Evolutionary conservation across 305 asterid genomes (phyloP).

Genomic region (Fraxinus floribunda): DNA sequence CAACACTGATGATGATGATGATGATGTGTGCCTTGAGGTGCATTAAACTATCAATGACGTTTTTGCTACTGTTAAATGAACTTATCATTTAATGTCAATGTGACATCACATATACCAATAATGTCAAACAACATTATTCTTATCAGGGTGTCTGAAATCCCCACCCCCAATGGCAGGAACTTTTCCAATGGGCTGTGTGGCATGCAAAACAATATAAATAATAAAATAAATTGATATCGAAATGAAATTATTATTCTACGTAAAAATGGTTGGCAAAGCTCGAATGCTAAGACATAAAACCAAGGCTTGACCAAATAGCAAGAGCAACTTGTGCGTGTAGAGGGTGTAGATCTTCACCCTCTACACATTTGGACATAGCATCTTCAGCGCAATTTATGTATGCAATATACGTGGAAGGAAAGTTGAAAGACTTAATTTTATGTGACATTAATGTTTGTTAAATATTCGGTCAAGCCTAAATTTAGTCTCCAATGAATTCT

Average conservation of each 20-base stretch:
- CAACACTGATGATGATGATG: not conserved
- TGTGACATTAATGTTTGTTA: not conserved
- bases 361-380: not conserved
- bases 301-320: not conserved
- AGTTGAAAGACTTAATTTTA: not conserved
- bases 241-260: not conserved
- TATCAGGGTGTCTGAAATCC: conserved; percentile 58
- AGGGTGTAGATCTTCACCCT: not conserved
- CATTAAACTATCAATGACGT: not conserved
- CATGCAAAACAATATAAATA: not conserved
- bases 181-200: conserved; percentile 81
- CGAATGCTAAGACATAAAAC: not conserved
- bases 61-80: not conserved
- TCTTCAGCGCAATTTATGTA: not conserved
- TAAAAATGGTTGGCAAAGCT: not conserved
- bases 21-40: not conserved
- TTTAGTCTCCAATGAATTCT: not conserved
- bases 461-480: not conserved
- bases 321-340: not conserved
- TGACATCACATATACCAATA: not conserved
- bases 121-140: conserved; percentile 30
- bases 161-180: conserved; percentile 82
- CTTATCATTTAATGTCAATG: too few relatives aligned
- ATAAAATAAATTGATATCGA: not conserved
- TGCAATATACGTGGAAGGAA: not conserved